A percentile compares a stretch with the other conserved stretches of the same genome.
Conservation (phyloP, 306 rosid species). For the Hippophae gyantsensis region DNA sequence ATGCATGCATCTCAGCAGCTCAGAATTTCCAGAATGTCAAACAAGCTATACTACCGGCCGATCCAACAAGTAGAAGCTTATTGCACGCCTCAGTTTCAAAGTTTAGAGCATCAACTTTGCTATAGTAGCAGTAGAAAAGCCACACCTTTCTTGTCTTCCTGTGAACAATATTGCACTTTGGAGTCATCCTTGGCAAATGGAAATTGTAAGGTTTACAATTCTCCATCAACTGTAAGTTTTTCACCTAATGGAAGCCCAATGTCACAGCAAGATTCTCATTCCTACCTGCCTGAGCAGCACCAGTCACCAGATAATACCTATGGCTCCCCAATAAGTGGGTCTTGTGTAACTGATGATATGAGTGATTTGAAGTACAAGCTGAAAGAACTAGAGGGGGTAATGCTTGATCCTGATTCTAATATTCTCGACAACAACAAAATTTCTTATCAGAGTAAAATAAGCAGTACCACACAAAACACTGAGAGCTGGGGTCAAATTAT, state of each 20-base stretch:
- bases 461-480: constrained; percentile 32
- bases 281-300: constrained; percentile 37
- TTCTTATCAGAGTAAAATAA: constrained; percentile 31
- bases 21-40: constrained; percentile 50
- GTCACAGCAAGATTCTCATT: constrained; percentile 61
- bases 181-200: constrained; percentile 65
- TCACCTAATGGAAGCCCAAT: constrained; percentile 61
- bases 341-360: constrained; percentile 65
- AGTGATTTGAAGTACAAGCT: constrained; percentile 64
- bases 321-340: constrained; percentile 67
- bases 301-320: constrained; percentile 53
- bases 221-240: constrained; percentile 57
- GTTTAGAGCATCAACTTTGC: constrained; percentile 34
- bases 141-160: constrained; percentile 25
- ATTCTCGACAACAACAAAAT: constrained; percentile 41
- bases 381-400: constrained; percentile 66
- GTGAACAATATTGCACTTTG: constrained; percentile 59
- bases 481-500: constrained; percentile 71
- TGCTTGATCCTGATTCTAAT: constrained; percentile 79
- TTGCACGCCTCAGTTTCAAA: constrained; percentile 53
- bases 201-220: constrained; percentile 30
- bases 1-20: constrained; percentile 46
- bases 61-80: constrained; percentile 51
- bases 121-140: constrained; percentile 41
- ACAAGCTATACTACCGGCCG: constrained; percentile 44